Evolutionary conservation across 305 asterid genomes (phyloP).

Genomic region (Ilex paraguariensis): DNA sequence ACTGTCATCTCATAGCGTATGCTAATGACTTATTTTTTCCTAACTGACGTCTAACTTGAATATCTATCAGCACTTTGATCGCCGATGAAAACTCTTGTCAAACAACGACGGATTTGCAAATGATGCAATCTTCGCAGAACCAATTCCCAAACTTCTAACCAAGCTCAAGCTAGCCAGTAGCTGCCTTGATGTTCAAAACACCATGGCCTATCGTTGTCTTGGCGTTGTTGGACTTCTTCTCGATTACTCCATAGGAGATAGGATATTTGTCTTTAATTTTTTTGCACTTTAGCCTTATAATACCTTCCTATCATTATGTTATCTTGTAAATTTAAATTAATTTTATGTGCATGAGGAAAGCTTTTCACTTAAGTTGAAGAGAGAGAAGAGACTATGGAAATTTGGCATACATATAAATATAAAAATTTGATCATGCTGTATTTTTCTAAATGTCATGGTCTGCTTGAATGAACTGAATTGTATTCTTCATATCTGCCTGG

Average conservation of each 20-base stretch:
- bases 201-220: constrained; percentile 5
- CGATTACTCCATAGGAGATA: constrained; percentile 28
- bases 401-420: neutral
- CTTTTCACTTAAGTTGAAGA: constrained; percentile 2
- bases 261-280: constrained; percentile 17
- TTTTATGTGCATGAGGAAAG: constrained; percentile 21
- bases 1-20: too few relatives aligned
- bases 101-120: constrained; percentile 71
- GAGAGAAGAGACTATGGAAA: neutral
- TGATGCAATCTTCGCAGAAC: constrained; percentile 60
- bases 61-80: constrained; percentile 43
- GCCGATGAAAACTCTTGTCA: constrained; percentile 74
- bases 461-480: too few relatives aligned
- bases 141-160: constrained; percentile 73
- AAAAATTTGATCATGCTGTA: too few relatives aligned
- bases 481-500: neutral
- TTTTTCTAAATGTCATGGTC: too few relatives aligned
- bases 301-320: constrained; percentile 14
- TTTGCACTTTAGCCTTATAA: constrained; percentile 23
- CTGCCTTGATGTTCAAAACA: too few relatives aligned
- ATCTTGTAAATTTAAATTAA: constrained; percentile 47
- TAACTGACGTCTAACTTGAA: too few relatives aligned
- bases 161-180: too few relatives aligned
- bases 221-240: constrained; percentile 18
- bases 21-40: too few relatives aligned